Evolutionary conservation across 2,329 filamentous ascomycete species (phyloP).

Genomic region (Penicillium griseofulvum): DNA sequence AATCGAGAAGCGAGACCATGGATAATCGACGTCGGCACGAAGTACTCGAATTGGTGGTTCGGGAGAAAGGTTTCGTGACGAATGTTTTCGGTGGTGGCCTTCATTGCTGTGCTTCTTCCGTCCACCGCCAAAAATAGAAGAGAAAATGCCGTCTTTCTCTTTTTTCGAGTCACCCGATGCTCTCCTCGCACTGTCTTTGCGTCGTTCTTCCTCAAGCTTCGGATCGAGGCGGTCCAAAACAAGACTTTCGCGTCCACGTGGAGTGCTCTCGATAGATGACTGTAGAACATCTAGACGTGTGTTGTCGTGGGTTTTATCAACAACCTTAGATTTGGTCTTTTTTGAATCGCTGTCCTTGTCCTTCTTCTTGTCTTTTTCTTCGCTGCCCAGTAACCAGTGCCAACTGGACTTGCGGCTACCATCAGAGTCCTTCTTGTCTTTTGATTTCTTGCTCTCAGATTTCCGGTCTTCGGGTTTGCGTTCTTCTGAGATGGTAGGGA

Average conservation of each 20-base stretch:
- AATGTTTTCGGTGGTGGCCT: conserved; percentile 68
- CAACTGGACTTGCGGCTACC: conserved; percentile 72
- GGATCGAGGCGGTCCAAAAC: conserved; percentile 76
- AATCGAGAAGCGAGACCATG: conserved; percentile 93
- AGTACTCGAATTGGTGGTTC: conserved; percentile 72
- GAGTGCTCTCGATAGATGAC: conserved; percentile 71
- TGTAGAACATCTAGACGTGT: conserved; percentile 83
- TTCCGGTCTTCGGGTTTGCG: conserved; percentile 73
- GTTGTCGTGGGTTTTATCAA: conserved; percentile 64
- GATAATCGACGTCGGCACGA: conserved; percentile 87
- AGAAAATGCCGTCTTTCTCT: conserved; percentile 91
- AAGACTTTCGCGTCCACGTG: conserved; percentile 70
- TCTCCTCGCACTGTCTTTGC: conserved; percentile 75
- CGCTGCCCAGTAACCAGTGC: conserved; percentile 71
- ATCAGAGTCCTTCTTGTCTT: conserved; percentile 70
- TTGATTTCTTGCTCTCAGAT: conserved; percentile 62
- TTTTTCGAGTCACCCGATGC: conserved; percentile 68
- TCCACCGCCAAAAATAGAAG: conserved; percentile 83
- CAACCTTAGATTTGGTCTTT: conserved; percentile 53
- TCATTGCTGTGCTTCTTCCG: conserved; percentile 86
- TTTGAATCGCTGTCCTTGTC: conserved; percentile 64
- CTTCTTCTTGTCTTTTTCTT: conserved; percentile 61
- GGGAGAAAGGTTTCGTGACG: conserved; percentile 72
- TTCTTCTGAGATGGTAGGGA: conserved; percentile 72
- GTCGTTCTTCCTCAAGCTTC: conserved; percentile 68